Conservation (phyloP, 225 moss, liverwort and hornwort genomes). For the Takakia lepidozioides region DNA sequence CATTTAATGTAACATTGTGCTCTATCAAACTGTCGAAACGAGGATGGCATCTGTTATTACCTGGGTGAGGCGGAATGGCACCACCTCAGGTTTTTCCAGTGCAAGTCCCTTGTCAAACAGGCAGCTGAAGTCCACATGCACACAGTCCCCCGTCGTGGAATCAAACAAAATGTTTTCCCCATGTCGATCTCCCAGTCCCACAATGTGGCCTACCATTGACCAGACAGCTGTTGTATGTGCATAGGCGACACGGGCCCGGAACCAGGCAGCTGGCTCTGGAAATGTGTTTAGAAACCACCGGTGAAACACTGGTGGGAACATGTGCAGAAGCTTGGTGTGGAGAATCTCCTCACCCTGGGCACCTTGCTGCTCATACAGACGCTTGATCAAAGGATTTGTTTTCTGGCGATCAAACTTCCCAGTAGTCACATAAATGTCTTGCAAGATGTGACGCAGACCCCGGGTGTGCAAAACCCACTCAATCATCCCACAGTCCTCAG, state of each 20-base stretch:
- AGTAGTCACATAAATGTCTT: constrained; percentile 79
- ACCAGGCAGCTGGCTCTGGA: constrained; percentile 97
- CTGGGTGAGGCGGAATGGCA: constrained; percentile 96
- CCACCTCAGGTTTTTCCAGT: constrained; percentile 94
- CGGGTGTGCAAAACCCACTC: constrained; percentile 97
- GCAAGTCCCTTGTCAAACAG: constrained; percentile 97
- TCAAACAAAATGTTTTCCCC: constrained; percentile 97
- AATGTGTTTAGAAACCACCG: constrained; percentile 98
- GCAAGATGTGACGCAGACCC: constrained; percentile 88
- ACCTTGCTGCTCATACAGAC: constrained; percentile 87
- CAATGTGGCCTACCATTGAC: constrained; percentile 99
- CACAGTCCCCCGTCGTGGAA: constrained; percentile 93
- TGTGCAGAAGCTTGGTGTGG: constrained; percentile 68
- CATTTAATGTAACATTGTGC: too few species aligned
- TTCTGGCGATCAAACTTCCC: constrained; percentile 93
- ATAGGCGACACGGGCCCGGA: constrained; percentile 92
- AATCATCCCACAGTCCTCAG: constrained; percentile 99
- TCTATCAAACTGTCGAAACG: too few species aligned
- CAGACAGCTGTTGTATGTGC: constrained; percentile 98
- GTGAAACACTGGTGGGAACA: constrained; percentile 97
- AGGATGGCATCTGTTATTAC: constrained; percentile 11
- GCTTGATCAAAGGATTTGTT: constrained; percentile 81
- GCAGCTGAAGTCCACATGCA: constrained; percentile 99
- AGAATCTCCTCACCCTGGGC: constrained; percentile 78
- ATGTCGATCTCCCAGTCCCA: constrained; percentile 92